Conservation (phyloP, 176 grass and related monocot species). For the Phoenix dactylifera region DNA sequence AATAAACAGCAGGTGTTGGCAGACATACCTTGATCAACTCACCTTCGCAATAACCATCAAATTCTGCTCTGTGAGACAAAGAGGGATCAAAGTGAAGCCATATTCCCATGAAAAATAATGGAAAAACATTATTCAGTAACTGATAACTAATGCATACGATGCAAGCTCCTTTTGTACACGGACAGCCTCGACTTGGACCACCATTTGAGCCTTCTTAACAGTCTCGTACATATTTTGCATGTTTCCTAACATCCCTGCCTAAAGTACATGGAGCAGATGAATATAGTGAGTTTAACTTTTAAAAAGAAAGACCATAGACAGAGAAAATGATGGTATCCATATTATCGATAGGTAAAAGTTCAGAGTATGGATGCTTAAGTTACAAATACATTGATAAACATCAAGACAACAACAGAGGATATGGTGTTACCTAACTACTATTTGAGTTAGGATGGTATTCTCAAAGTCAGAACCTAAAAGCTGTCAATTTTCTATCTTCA, state of each 20-base stretch:
- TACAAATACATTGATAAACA: too few relatives aligned
- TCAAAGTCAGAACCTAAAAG: too few relatives aligned
- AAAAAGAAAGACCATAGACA: too few relatives aligned
- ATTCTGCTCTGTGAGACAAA: constrained; percentile 58
- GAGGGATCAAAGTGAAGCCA: constrained; percentile 7
- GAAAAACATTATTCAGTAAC: too few relatives aligned
- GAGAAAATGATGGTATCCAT: too few relatives aligned
- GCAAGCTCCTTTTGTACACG: constrained; percentile 98
- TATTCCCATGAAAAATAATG: too few relatives aligned
- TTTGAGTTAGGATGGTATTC: too few relatives aligned
- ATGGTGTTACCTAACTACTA: too few relatives aligned
- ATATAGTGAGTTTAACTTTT: background rate
- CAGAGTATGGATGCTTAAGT: too few relatives aligned
- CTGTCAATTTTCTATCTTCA: too few relatives aligned
- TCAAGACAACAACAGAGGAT: too few relatives aligned
- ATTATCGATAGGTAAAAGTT: too few relatives aligned
- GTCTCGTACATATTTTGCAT: constrained; percentile 99
- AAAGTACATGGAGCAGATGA: constrained; percentile 11
- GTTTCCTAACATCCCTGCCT: constrained; percentile 89
- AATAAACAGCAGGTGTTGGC: background rate
- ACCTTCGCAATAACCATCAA: constrained; percentile 98
- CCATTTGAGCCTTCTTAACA: constrained; percentile 98
- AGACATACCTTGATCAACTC: constrained; percentile 91
- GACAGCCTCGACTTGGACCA: constrained; percentile 97
- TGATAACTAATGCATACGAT: constrained; percentile 40